phyloP scores from a whole-genome alignment of 1,284 basidiomycete species.

The Caloboletus firmus region DNA sequence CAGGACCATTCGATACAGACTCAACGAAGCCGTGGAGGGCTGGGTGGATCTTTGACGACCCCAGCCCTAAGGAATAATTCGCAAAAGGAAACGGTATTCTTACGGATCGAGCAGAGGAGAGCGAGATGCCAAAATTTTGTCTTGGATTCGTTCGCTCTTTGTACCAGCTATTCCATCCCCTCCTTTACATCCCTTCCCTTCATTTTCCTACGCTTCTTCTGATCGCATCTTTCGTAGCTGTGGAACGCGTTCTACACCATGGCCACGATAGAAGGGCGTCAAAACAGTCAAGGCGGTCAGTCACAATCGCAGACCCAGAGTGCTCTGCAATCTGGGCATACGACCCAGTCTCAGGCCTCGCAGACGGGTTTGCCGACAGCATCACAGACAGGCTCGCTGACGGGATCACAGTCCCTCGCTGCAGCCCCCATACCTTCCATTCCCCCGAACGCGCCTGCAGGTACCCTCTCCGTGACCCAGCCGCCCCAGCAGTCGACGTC shows the following conservation, averaged over 20 bases:
- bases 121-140: not conserved
- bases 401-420: slow-evolving; percentile 10
- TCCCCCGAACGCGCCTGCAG: slow-evolving; percentile 61
- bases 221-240: not conserved
- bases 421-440: slow-evolving; percentile 39
- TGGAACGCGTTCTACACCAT: not conserved
- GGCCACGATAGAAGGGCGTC: slow-evolving; percentile 5
- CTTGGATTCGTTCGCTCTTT: not conserved
- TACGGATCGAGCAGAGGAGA: not conserved
- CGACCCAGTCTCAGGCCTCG: slow-evolving; percentile 6
- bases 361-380: no score
- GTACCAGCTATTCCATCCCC: not conserved
- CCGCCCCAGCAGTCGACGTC: slow-evolving; percentile 78
- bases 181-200: no score
- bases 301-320: slow-evolving; percentile 8
- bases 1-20: not conserved
- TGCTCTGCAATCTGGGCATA: not conserved
- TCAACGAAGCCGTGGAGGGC: not conserved
- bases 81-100: slow-evolving; percentile 15
- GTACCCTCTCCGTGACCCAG: slow-evolving; percentile 68
- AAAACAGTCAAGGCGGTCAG: slow-evolving; percentile 3
- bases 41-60: not conserved
- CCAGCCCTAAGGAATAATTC: not conserved
- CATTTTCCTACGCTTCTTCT: not conserved
- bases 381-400: slow-evolving; percentile 12